phyloP scores from a whole-genome alignment of 176 grass and related monocot genomes.

The Olyra latifolia region DNA sequence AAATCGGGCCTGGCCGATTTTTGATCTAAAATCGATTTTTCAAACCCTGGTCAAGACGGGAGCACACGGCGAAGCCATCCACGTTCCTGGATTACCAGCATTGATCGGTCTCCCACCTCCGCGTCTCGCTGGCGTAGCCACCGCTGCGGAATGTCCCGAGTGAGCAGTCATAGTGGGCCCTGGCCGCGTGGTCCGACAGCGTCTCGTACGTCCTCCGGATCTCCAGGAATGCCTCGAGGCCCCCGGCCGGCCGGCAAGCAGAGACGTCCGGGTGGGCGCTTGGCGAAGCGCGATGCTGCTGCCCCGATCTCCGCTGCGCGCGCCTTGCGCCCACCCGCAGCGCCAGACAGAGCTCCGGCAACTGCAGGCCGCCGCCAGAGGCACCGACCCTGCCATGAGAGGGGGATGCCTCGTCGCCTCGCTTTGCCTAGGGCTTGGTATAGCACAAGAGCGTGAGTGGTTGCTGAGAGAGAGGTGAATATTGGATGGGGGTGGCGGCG shows the following conservation, averaged over 20 bases:
- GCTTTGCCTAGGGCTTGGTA: background rate
- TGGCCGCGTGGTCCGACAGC: slow-evolving; percentile 52
- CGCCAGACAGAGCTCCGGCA: too few species aligned
- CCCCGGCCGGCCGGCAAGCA: background rate
- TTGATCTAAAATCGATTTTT: too few species aligned
- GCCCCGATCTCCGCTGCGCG: slow-evolving; percentile 62
- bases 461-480: background rate
- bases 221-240: slow-evolving; percentile 48
- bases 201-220: slow-evolving; percentile 68
- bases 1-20: too few species aligned
- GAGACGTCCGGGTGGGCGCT: slow-evolving; percentile 62
- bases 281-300: slow-evolving; percentile 71
- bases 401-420: too few species aligned
- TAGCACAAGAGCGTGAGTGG: background rate
- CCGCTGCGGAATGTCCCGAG: slow-evolving; percentile 23
- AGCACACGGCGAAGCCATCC: background rate
- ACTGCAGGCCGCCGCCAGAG: background rate
- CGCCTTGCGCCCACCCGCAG: slow-evolving; percentile 54
- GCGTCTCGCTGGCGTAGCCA: background rate
- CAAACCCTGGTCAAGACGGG: too few species aligned
- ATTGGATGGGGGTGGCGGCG: too few species aligned
- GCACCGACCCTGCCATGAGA: slow-evolving; percentile 23
- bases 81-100: slow-evolving; percentile 48
- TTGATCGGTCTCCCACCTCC: slow-evolving; percentile 74
- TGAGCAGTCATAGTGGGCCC: slow-evolving; percentile 52